Evolutionary conservation across 2,329 filamentous ascomycete genomes (phyloP).

Genomic region (Rhynchosporium agropyri): DNA sequence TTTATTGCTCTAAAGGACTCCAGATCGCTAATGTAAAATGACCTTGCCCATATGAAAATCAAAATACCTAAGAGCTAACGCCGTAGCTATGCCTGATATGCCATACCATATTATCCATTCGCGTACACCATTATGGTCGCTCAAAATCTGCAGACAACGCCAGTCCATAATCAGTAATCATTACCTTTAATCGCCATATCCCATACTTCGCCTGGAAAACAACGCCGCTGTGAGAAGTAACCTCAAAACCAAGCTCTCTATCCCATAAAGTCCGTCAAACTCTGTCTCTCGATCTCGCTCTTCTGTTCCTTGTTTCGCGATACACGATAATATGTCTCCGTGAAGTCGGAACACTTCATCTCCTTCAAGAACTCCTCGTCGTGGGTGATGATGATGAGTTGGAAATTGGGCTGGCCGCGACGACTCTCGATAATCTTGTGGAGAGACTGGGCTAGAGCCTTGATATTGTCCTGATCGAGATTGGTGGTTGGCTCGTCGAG

Average conservation of each 20-base stretch:
- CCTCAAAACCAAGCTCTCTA: background rate
- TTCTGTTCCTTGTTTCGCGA: slow-evolving; percentile 82
- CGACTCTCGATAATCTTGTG: slow-evolving; percentile 85
- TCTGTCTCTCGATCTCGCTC: slow-evolving; percentile 75
- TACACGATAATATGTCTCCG: slow-evolving; percentile 88
- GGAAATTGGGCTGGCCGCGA: slow-evolving; percentile 88
- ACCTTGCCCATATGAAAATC: background rate
- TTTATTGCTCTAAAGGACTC: slow-evolving; percentile 1
- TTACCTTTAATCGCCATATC: background rate
- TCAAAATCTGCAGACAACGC: slow-evolving; percentile 5
- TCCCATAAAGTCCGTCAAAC: slow-evolving; percentile 32
- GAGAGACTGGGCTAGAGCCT: slow-evolving; percentile 80
- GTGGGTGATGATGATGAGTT: slow-evolving; percentile 97
- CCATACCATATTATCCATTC: slow-evolving; percentile 1
- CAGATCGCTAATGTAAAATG: slow-evolving; percentile 8
- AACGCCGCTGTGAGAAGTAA: background rate
- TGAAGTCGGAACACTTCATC: slow-evolving; percentile 94
- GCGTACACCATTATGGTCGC: background rate
- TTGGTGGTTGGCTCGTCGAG: slow-evolving; percentile 98
- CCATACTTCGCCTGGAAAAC: background rate
- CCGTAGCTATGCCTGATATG: slow-evolving; percentile 18
- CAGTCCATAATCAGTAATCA: background rate
- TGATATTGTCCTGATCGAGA: slow-evolving; percentile 92
- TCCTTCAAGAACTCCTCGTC: slow-evolving; percentile 93
- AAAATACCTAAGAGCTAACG: slow-evolving; percentile 17